These are phyloP conservation scores for Calocybe gambosa DNA, from an alignment of 1,284 basidiomycete species.

Conservation along the genomic window DNA sequence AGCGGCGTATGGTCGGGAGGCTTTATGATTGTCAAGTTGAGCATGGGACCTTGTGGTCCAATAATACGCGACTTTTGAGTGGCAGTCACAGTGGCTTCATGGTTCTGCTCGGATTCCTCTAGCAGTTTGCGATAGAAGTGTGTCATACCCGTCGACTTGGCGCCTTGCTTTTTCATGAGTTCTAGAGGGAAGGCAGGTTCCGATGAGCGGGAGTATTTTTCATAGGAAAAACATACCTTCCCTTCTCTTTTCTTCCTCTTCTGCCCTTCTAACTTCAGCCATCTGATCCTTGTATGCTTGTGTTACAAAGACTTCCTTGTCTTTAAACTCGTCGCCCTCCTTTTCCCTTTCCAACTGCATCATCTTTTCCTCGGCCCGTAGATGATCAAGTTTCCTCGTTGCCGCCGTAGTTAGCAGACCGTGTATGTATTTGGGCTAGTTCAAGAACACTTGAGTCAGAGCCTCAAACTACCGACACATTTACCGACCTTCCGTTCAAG, in stretches of 20 bases:
- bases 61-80: slow-evolving; percentile 49
- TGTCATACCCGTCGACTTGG: slow-evolving; percentile 66
- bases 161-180: slow-evolving; percentile 58
- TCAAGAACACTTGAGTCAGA: slow-evolving; percentile 12
- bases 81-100: slow-evolving; percentile 80
- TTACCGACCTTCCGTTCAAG: slow-evolving; percentile 67
- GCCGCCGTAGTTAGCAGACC: slow-evolving; percentile 79
- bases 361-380: slow-evolving; percentile 98
- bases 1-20: slow-evolving; percentile 53
- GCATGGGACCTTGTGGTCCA: slow-evolving; percentile 54
- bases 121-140: slow-evolving; percentile 84
- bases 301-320: slow-evolving; percentile 96
- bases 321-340: slow-evolving; percentile 92
- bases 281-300: slow-evolving; percentile 97
- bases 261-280: slow-evolving; percentile 84
- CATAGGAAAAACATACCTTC: slow-evolving; percentile 56
- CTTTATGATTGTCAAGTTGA: slow-evolving; percentile 66
- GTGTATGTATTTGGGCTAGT: slow-evolving; percentile 90
- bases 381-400: slow-evolving; percentile 81
- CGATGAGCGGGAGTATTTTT: slow-evolving; percentile 1
- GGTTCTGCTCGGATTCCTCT: slow-evolving; percentile 75
- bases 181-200: slow-evolving; percentile 27
- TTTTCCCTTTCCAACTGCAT: slow-evolving; percentile 88
- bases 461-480: neutral
- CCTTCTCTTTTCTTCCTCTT: slow-evolving; percentile 82